These are phyloP conservation scores for Boletus reticuloceps DNA, from an alignment of 768 basidiomycete genomes.

Conservation along the genomic window DNA sequence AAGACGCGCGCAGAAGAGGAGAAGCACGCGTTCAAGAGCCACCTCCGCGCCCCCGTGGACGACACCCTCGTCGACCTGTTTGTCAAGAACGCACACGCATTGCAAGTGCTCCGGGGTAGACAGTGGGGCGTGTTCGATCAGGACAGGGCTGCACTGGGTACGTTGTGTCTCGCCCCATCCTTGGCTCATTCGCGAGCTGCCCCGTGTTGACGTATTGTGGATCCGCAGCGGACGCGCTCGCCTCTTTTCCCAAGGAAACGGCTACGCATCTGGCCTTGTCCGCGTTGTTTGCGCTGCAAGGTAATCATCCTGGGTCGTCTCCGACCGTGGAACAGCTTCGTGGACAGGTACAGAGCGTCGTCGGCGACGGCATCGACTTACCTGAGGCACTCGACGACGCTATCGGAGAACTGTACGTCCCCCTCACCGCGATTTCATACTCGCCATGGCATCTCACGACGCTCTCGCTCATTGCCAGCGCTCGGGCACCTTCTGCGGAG, in stretches of 20 bases:
- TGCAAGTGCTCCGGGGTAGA: conserved; percentile 63
- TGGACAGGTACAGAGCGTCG: conserved; percentile 45
- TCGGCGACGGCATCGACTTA: conserved; percentile 49
- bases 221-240: conserved; percentile 40
- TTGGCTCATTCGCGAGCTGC: background rate
- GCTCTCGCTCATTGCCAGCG: conserved; percentile 39
- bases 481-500: conserved; percentile 77
- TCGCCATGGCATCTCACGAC: background rate
- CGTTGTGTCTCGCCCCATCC: background rate
- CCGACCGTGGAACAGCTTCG: conserved; percentile 54
- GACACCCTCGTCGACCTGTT: conserved; percentile 64
- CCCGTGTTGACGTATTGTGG: background rate
- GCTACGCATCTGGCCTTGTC: conserved; percentile 75
- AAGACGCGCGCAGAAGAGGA: conserved; percentile 73
- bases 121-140: conserved; percentile 57
- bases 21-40: conserved; percentile 51
- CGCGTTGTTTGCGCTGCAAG: conserved; percentile 43
- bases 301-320: conserved; percentile 27
- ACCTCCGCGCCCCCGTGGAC: conserved; percentile 44
- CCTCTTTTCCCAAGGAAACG: conserved; percentile 49
- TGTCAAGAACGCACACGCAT: conserved; percentile 75
- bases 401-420: conserved; percentile 74
- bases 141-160: conserved; percentile 51
- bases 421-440: background rate
- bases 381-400: conserved; percentile 57